Base-by-base conservation (phyloP, 2,329 filamentous ascomycete genomes). In the Neurospora crassa region DNA sequence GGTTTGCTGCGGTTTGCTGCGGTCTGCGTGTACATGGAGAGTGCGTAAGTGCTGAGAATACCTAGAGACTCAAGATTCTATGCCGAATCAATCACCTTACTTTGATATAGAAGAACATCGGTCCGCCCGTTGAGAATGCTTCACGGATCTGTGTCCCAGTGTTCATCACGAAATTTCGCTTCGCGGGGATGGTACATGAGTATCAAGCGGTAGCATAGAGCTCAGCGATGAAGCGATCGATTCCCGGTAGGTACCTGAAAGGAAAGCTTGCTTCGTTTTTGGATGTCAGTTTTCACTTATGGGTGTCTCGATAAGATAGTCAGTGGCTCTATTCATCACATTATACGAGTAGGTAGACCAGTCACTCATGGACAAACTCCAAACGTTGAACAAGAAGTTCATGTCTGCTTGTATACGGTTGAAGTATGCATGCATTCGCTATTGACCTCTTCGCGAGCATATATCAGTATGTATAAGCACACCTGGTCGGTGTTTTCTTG, bases 51-150 rank as follows among this genome's bases (percentile, higher is more conserved):
- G 24, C 47, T 12, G 29, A 29, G 34, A 37, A 37, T 37, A 29
- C 29, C 29, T 29, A 37, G 34, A 8, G 8, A 8, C 34, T 37
- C 6, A 1, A 37, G 1, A 37, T 37, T 1, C 7, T 8, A 37
- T 37, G 34, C n/a, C n/a, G n/a, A n/a, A 5, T 4, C 7, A 37
- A 7, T 37, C 34, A 2, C 34, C 7, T 37, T 37, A 34, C 34
- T 7, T 37, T 0, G 0, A 1, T 3, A 34, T 18, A 29, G 12
- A 10, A 18, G 24, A 10, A 18, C 12, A 59, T 5, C 0, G n/a
- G n/a, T n/a, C n/a, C 4, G 20, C 4, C 1, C 20, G 45, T 29
- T 14, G 12, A 2, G 5, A 29, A 24, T 24, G 12, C 47, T 5
- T 1, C 20, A 12, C n/a, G 2, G 10, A n/a, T 11, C 4, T 4